phyloP scores from a whole-genome alignment of 192 early-diverging fungal species.

The Coemansia sp. region DNA sequence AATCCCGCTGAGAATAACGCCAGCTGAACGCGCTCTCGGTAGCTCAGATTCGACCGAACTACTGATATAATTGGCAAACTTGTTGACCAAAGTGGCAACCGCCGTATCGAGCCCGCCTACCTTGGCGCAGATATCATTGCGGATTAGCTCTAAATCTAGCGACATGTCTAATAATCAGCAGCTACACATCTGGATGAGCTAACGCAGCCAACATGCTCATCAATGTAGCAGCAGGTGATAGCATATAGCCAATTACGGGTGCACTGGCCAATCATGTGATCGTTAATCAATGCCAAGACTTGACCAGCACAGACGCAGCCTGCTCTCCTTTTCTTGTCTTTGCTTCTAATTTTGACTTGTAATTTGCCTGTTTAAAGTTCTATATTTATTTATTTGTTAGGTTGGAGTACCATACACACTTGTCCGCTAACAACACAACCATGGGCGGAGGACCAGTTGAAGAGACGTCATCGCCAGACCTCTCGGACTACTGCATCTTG shows the following conservation, averaged over 20 bases:
- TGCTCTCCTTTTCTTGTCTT: neutral
- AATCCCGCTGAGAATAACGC: conserved; percentile 45
- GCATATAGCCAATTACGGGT: conserved; percentile 12
- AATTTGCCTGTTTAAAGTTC: neutral
- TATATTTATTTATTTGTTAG: neutral
- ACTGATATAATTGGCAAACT: conserved; percentile 25
- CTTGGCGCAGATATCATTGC: conserved; percentile 6
- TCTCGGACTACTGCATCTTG: conserved; percentile 55
- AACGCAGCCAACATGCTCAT: neutral
- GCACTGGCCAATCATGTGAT: conserved; percentile 19
- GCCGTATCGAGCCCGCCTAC: conserved; percentile 43
- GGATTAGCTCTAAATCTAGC: conserved; percentile 12
- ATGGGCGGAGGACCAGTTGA: conserved; percentile 55
- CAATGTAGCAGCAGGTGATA: neutral
- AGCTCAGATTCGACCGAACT: neutral
- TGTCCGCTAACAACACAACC: neutral
- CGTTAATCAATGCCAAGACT: conserved; percentile 26
- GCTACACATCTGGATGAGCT: no score
- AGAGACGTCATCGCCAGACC: conserved; percentile 34
- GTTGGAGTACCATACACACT: neutral
- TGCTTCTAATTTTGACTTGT: neutral
- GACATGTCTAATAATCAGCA: no score
- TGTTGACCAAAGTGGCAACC: conserved; percentile 23
- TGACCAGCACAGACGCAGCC: neutral
- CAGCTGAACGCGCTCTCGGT: conserved; percentile 15